Percentiles rank a stretch among this genome's conserved stretches.
These are phyloP conservation scores for Vinca major DNA, from an alignment of 305 asterid species.

Conservation along the genomic window DNA sequence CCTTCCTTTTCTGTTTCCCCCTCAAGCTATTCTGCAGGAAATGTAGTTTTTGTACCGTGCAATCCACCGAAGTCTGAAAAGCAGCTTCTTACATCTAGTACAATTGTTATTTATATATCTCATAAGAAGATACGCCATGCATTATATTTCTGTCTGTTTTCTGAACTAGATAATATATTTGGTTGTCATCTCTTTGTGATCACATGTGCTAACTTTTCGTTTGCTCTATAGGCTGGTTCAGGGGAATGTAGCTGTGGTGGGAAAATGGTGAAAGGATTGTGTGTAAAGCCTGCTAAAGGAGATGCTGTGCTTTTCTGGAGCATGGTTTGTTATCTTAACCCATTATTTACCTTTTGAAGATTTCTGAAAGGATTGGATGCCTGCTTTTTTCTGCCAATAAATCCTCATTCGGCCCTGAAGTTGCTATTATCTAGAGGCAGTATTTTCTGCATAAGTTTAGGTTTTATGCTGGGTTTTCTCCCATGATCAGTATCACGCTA, in stretches of 20 bases:
- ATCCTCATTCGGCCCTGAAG: background rate
- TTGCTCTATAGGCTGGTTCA: conserved; percentile 55
- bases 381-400: background rate
- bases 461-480: background rate
- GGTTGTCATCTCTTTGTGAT: conserved; percentile 5
- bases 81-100: background rate
- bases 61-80: background rate
- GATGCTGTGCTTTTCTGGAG: conserved; percentile 97
- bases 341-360: background rate
- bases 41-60: background rate
- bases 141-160: background rate
- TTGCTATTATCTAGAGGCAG: background rate
- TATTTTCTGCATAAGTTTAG: background rate
- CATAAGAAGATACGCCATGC: background rate
- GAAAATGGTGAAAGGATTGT: conserved; percentile 56
- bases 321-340: conserved; percentile 55
- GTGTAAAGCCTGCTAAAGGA: conserved; percentile 78
- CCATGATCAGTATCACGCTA: background rate
- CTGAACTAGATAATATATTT: conserved; percentile 8
- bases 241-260: conserved; percentile 88
- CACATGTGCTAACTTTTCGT: conserved; percentile 11
- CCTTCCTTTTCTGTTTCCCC: too few species aligned
- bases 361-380: background rate
- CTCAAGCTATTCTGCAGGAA: background rate
- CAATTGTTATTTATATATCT: background rate